Base-by-base conservation (phyloP, 352 stramenopile genomes). In the Phytophthora brassicae region DNA sequence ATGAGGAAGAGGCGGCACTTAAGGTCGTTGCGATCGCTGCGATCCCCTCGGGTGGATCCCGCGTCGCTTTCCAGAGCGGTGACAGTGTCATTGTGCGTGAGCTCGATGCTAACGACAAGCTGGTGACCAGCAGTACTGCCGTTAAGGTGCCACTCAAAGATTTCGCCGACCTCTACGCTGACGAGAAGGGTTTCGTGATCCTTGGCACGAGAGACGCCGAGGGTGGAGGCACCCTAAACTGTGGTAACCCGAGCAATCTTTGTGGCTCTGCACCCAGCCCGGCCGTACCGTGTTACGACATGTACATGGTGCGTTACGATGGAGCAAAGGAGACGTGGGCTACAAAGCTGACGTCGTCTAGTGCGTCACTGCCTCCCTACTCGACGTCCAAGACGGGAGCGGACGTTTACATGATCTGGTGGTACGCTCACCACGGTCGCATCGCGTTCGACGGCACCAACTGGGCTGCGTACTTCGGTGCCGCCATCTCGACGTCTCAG, bases 371-470 rank as follows among this genome's bases (percentile, higher is more conserved):
- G 42, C 75, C 72, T 11, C 75, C 75, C 28, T 80, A 82, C 62
- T 85, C 75, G 60, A 64, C 59, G 4, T 70, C 48, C 17, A 69
- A 62, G 35, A 80, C 72, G 0, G 75, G 72, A 3, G 2, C 56
- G 8, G 56, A 85, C 26, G 75, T 82, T 36, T 85, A 61, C 48
- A 84, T 84, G 75, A 75, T 84, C 62, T 84, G 70, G 72, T 84
- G 75, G 75, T 84, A 84, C 62, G 72, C 75, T 0, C 75, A 84
- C 52, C 75, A 84, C 58, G 75, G 75, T 13, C 75, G 75, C n/a
- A 74, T 84, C 41, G 72, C 72, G 22, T 84, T 48, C 51, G 72
- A 84, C 48, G 72, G 72, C 47, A 73, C 68, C 19, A 79, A 84
- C 75, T 84, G 75, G 75, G 75, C 72, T 14, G 68, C 75, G 28